Percentiles rank a stretch among this genome's conserved stretches.
phyloP scores from a whole-genome alignment of 2,329 filamentous ascomycete genomes.

The Penicillium olsonii region DNA sequence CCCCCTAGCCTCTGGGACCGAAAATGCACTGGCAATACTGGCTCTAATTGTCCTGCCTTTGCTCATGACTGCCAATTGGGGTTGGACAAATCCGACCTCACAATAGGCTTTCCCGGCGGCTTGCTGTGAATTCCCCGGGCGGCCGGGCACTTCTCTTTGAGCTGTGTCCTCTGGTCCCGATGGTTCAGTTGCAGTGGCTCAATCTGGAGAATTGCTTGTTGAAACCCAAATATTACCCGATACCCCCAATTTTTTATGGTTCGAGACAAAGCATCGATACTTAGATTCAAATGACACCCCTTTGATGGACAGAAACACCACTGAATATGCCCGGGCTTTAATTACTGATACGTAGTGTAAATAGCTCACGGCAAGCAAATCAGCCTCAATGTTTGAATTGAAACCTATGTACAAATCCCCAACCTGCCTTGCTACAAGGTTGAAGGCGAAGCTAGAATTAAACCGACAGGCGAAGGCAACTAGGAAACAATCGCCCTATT shows the following conservation, averaged over 20 bases:
- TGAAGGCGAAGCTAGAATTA: conserved; percentile 1
- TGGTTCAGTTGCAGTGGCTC: not conserved
- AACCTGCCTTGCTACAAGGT: not conserved
- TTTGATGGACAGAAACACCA: not conserved
- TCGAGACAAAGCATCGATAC: not conserved
- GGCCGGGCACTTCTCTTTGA: not conserved
- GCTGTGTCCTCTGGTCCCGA: not conserved
- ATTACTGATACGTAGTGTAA: not conserved
- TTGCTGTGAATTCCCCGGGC: not conserved
- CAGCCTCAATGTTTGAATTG: conserved; percentile 21
- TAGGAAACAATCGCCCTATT: not conserved
- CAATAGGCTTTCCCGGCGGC: no score
- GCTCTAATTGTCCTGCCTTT: no score
- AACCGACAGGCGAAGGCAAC: not conserved
- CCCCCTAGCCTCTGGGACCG: no score
- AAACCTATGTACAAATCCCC: conserved; percentile 26
- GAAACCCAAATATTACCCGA: not conserved
- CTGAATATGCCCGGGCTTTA: no score
- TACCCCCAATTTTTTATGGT: conserved; percentile 7
- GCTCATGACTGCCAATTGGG: no score
- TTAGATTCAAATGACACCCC: not conserved
- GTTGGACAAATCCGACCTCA: no score
- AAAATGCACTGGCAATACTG: no score
- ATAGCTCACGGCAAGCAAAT: not conserved
- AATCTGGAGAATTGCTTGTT: not conserved